Evolutionary conservation across 2,329 filamentous ascomycete species (phyloP).

Genomic region (Pseudogymnoascus sp.): DNA sequence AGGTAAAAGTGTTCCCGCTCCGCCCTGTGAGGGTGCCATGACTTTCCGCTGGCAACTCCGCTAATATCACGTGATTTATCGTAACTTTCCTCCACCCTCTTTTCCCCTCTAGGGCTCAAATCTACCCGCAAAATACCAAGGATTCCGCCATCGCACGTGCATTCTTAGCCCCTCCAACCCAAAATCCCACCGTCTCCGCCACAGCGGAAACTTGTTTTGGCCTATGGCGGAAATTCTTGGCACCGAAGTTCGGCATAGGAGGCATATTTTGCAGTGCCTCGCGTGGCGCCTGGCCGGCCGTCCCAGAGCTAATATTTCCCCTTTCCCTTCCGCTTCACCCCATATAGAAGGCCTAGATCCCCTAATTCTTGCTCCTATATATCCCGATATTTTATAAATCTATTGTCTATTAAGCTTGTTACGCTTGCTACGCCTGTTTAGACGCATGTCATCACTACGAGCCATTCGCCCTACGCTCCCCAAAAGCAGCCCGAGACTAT

Average conservation of each 20-base stretch:
- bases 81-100: background rate
- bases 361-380: background rate
- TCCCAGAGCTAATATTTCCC: background rate
- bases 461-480: background rate
- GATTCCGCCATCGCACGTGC: background rate
- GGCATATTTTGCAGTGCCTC: background rate
- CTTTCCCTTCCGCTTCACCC: background rate
- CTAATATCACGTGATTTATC: background rate
- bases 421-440: conserved; percentile 15
- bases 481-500: background rate
- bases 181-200: background rate
- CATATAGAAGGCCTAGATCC: background rate
- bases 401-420: background rate
- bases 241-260: background rate
- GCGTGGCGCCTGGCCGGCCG: background rate
- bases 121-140: background rate
- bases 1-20: background rate
- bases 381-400: background rate
- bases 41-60: background rate
- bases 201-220: background rate
- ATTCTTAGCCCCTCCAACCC: background rate
- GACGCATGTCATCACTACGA: conserved; percentile 34
- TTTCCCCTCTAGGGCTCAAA: background rate
- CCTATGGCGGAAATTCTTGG: background rate
- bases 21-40: background rate